Conservation (phyloP, 352 stramenopile genomes). For the Thraustochytrium striatum region DNA sequence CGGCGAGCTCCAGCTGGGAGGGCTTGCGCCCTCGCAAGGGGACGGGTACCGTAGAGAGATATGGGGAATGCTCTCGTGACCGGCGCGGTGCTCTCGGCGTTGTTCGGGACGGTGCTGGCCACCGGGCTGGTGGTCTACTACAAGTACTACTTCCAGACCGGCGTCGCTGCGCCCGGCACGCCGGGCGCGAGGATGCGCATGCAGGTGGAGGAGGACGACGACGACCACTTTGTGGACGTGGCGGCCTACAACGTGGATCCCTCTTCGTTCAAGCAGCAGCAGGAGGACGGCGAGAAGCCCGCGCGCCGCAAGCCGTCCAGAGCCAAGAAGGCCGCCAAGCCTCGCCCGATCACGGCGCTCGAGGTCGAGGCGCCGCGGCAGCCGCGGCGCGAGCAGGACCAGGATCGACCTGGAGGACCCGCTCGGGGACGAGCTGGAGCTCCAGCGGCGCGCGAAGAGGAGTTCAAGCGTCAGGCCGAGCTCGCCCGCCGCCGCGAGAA, state of each 20-base stretch:
- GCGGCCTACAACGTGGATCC: neutral
- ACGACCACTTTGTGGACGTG: neutral
- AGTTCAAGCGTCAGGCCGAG: no score
- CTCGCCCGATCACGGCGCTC: neutral
- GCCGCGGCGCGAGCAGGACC: neutral
- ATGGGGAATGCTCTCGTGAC: neutral
- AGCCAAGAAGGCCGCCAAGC: neutral
- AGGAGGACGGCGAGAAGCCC: neutral
- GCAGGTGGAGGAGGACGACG: neutral
- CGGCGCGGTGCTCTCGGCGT: no score
- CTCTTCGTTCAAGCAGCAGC: neutral
- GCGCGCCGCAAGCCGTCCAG: neutral
- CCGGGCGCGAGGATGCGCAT: neutral
- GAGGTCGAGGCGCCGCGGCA: neutral
- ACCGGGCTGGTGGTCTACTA: neutral
- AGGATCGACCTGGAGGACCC: no score
- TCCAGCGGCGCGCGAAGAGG: no score
- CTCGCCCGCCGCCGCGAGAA: no score
- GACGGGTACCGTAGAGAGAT: no score
- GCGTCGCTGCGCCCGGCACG: neutral
- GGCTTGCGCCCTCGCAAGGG: no score
- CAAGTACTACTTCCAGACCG: neutral
- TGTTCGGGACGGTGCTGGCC: neutral
- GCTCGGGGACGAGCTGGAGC: no score
- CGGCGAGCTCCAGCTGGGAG: no score